Conservation (phyloP, 1,284 basidiomycete genomes). For the Leucoagaricus sp. region DNA sequence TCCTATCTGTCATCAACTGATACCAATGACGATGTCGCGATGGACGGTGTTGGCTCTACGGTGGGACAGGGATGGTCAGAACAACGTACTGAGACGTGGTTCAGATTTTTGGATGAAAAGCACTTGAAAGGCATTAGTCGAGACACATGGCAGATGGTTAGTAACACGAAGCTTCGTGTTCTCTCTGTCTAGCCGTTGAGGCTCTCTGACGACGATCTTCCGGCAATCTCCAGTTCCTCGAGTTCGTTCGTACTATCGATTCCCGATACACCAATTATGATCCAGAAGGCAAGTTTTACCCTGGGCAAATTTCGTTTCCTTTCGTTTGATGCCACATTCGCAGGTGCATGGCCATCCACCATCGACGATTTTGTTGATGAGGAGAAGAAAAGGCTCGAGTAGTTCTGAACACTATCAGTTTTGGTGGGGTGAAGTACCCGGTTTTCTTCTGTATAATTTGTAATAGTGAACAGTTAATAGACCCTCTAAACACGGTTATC, state of each 20-base stretch:
- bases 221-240: slow-evolving; percentile 61
- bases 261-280: slow-evolving; percentile 82
- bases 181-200: neutral
- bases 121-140: slow-evolving; percentile 86
- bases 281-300: slow-evolving; percentile 65
- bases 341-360: slow-evolving; percentile 87
- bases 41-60: slow-evolving; percentile 29
- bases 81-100: slow-evolving; percentile 80
- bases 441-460: slow-evolving; percentile 7
- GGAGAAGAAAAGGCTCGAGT: neutral
- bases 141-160: slow-evolving; percentile 92
- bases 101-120: slow-evolving; percentile 74
- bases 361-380: slow-evolving; percentile 12
- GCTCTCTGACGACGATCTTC: neutral
- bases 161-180: slow-evolving; percentile 13
- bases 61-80: slow-evolving; percentile 55
- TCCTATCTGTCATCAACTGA: slow-evolving; percentile 38
- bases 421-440: neutral
- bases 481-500: neutral
- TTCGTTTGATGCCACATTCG: slow-evolving; percentile 12
- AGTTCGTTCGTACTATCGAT: slow-evolving; percentile 84
- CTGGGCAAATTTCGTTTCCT: neutral
- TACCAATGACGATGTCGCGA: slow-evolving; percentile 47
- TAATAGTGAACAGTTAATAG: slow-evolving; percentile 8
- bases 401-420: neutral